Conservation (phyloP, 129 eudicot genomes). For the Gnaphalium uliginosum region DNA sequence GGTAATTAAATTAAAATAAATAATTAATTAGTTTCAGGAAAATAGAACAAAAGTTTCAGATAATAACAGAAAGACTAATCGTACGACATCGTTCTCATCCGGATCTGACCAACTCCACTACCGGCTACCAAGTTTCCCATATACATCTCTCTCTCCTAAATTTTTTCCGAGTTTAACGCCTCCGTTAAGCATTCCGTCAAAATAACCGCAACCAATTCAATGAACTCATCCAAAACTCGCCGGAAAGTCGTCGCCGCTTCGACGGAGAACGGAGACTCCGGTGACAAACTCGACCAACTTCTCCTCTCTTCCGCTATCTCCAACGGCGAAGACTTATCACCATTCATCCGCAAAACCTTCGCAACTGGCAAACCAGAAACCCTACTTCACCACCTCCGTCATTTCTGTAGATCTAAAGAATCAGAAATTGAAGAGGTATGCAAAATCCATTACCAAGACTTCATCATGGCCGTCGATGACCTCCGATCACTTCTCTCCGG, state of each 20-base stretch:
- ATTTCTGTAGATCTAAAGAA: constrained; percentile 77
- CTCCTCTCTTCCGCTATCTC: constrained; percentile 87
- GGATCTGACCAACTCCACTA: constrained; percentile 26
- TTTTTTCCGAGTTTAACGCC: constrained; percentile 47
- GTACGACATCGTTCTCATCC: constrained; percentile 21
- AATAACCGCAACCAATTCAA: constrained; percentile 22
- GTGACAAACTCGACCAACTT: constrained; percentile 80
- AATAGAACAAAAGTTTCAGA: background rate
- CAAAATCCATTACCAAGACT: constrained; percentile 91
- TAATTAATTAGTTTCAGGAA: background rate
- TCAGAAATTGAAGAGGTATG: constrained; percentile 95
- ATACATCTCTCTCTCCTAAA: constrained; percentile 34
- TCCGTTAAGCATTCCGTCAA: constrained; percentile 32
- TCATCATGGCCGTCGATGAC: constrained; percentile 91
- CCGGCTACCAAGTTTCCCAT: constrained; percentile 3
- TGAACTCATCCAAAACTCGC: constrained; percentile 58
- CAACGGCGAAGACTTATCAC: constrained; percentile 92
- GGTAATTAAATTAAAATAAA: too few relatives aligned
- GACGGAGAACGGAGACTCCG: constrained; percentile 62
- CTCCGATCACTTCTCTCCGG: constrained; percentile 85
- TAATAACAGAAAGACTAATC: background rate
- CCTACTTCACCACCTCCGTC: constrained; percentile 72
- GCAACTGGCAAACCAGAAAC: constrained; percentile 89
- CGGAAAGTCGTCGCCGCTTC: constrained; percentile 62
- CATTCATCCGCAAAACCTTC: constrained; percentile 87